Base-by-base conservation (phyloP, 306 rosid species). In the Ormosia emarginata region DNA sequence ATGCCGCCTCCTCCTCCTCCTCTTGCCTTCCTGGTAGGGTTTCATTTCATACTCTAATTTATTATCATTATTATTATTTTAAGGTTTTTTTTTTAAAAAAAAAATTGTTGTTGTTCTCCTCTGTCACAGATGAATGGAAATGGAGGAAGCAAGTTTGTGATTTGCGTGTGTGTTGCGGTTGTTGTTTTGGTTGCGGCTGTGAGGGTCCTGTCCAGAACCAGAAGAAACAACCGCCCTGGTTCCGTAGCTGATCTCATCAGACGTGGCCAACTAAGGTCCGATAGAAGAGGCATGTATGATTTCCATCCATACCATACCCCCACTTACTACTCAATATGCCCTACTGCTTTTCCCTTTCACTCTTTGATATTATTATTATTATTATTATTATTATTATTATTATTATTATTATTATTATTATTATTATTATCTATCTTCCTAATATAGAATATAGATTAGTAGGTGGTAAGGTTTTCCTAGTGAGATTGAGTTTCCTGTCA, bases 251-350 rank as follows among this genome's bases (percentile, higher is more conserved):
- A 95, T 90, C 90, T 95, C 1, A 95, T 95, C 34, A 83, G 99
- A 62, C 98, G 99, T 9, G 99, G 99, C 32, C 99, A 95, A 81
- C 92, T 93, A n/a, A 88, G 93, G 85, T 95, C 97, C 2, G 98
- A 95, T 87, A 92, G 94, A 89, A 91, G 98, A 92, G 99, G 99
- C 99, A 95, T 95, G 99, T 95, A 95, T 85, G 99, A 80, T 80
- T 84, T 85, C 53, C 85, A 75, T 87, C 89, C 87, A 30, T 43
- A 15, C 79, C 47, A 0, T 56, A 47, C 30, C 67, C 24, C 24
- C 53, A 36, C 7, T 47, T 11, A 17, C 17, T 10, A 14, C 47
- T 34, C 49, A 43, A 43, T 8, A 24, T 24, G 24, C 2, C 49
- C 49, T 33, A 32, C 33, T 33, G 32, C 13, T 52, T 24, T 40